Base-by-base conservation (phyloP, 2,329 filamentous ascomycete species). In the Orbilia quercus region DNA sequence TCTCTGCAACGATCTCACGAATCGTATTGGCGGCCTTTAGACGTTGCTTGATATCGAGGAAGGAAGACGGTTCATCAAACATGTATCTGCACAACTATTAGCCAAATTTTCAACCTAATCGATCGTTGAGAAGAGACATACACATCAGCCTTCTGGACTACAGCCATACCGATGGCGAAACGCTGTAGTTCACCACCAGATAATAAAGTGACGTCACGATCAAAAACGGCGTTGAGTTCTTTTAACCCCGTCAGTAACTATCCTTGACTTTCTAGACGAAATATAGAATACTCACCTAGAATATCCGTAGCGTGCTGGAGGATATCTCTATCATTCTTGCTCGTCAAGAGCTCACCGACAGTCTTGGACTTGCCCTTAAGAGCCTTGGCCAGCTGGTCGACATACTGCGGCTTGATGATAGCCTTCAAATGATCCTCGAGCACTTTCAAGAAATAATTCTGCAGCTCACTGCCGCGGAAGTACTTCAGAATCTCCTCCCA, bases 401-500 rank as follows among this genome's bases (percentile, higher is more conserved):
- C 95, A 84, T 99, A 97, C 84, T 99, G 96, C 67, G 95, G 95
- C 86, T 99, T 99, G 78, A 98, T 93, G 69, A 99, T 91, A 73
- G 96, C 94, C 85, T 97, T 97, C 77, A 99, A 86, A 79, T 99
- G 89, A 81, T 99, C 95, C 81, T 99, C 95, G 71, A 99, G 86
- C 47, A 99, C 88, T 83, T 98, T 99, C 77, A 95, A 98, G 82
- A 99, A 98, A 84, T 99, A 99, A 84, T 99, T 98, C 83, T 99
- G 95, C 79, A 99, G 83, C 82, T 99, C 95, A 44, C 94, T 98
- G 73, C 95, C 95, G 83, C 95, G 90, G 86, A 97, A 99, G 82
- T 99, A 90, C 84, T 95, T 96, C 83, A 99, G 87, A 73, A 99
- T 96, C 83, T 98, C 95, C 83, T 98, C 93, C 95, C 96, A 99